Evolutionary conservation across 1,139 yeast genomes (phyloP), one percentile per base, ranked within the genome.

Genomic region (Hansenula sp.): DNA sequence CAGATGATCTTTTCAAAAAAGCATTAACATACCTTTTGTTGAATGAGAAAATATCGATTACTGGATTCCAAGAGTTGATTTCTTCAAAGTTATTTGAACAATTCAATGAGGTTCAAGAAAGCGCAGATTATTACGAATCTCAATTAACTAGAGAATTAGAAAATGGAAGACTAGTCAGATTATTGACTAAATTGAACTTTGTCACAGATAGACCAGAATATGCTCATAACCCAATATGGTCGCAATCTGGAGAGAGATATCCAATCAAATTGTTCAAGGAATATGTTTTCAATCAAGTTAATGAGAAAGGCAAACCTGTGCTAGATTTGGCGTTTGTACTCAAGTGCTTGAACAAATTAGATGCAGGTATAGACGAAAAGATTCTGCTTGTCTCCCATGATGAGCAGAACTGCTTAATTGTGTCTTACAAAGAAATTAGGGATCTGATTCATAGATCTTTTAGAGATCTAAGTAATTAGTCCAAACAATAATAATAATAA

Each of bases 281-380:
- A 62, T 88, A 79, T 59, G 83, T 91, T 5, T 93, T 91, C 66
- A 94, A 87, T 59, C 96, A 87, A 59, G 76, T 74, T 39, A 90
- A 89, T 60, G 94, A 84, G 43, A 65, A 67, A 31, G 96, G 96
- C 16, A 76, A 77, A 55, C 90, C 96, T 2, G 78, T 83, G 3
- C 70, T 89, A 45, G 97, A 94, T 64, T 70, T 93, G 54, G 83
- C 91, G 2, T 89, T 90, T 61, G 94, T 91, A 4, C 69, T 94
- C 51, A 71, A 79, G 42, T 79, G 84, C 53, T 69, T 93, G 57
- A 93, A 93, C 66, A 93, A 93, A 63, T 70, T 93, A 48, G 99
- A 94, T 62, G 95, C 94, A 13, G 99, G 98, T 1, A 76, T 85
- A 38, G 93, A 88, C 42, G 99, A 93, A 62, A 81, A 79, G 56